Base-by-base conservation (phyloP, 2,329 filamentous ascomycete genomes). In the Davidsoniella eucalypti region DNA sequence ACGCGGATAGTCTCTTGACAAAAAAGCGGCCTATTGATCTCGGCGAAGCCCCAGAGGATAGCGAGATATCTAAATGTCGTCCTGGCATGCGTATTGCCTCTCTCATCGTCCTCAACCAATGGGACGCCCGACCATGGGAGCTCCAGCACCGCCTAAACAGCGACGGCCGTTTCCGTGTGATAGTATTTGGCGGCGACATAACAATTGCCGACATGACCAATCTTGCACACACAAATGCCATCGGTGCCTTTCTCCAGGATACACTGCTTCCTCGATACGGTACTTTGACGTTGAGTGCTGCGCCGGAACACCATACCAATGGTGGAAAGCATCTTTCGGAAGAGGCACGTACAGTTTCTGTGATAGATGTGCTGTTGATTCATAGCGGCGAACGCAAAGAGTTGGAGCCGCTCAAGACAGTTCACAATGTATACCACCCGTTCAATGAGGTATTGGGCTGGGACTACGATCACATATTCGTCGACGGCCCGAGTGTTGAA, bases 151-250 rank as follows among this genome's bases (percentile, higher is more conserved):
- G 65, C 7, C 65, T 82, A 17, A 68, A 64, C 37, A 69, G 67
- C n/a, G 71, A 78, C 56, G 77, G 78, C 1, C 66, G 71, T 1
- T 81, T 76, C 61, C 65, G 76, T 6, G 58, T 82, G 26, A 61
- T 81, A 1, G 63, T 84, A 1, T 83, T 85, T 55, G 69, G 76
- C 0, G 80, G 80, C 1, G 66, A 80, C 54, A 62, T 84, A 2
- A 61, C 65, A 2, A 55, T 64, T 0, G 25, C 25, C 1, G 10
- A 63, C 0, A 49, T 53, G 1, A 72, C 76, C 52, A 33, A 33
- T 33, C 67, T 67, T 51, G 56, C 60, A 0, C 65, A 68, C 3
- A 63, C 78, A 3, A 59, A 70, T 23, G 56, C 47, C 0, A 67
- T 82, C 23, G 76, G 75, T 44, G 58, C 63, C 1, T 61, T 57